phyloP scores from a whole-genome alignment of 1,139 yeast species.

The Yamadazyma blattariae region DNA sequence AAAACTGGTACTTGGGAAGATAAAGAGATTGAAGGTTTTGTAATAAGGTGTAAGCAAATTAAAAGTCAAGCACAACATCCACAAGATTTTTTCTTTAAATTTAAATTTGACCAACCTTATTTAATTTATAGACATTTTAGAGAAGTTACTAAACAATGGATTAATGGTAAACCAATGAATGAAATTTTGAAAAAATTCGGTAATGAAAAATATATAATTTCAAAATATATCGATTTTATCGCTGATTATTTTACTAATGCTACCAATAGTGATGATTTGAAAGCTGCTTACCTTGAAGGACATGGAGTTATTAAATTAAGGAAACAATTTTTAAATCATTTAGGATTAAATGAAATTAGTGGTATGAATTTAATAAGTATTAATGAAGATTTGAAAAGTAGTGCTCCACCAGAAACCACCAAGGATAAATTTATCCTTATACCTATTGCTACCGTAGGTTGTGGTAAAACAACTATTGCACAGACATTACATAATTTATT shows the following conservation, averaged over 20 bases:
- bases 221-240: slow-evolving; percentile 67
- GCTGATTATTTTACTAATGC: slow-evolving; percentile 47
- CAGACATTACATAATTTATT: slow-evolving; percentile 54
- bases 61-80: too few species aligned
- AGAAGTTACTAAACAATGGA: slow-evolving; percentile 69
- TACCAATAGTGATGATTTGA: slow-evolving; percentile 39
- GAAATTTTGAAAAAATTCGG: slow-evolving; percentile 39
- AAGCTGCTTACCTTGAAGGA: slow-evolving; percentile 49
- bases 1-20: slow-evolving; percentile 70
- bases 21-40: slow-evolving; percentile 90
- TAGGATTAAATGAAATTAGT: slow-evolving; percentile 21
- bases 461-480: slow-evolving; percentile 90
- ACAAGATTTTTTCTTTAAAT: slow-evolving; percentile 72
- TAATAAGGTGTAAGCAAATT: slow-evolving; percentile 57
- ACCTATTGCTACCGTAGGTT: slow-evolving; percentile 89
- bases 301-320: slow-evolving; percentile 77
- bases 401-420: slow-evolving; percentile 8
- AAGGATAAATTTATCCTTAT: slow-evolving; percentile 56
- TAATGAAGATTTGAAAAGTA: slow-evolving; percentile 19
- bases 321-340: slow-evolving; percentile 53
- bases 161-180: slow-evolving; percentile 37
- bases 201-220: slow-evolving; percentile 57
- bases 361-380: slow-evolving; percentile 32
- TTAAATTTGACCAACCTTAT: slow-evolving; percentile 94
- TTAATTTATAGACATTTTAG: slow-evolving; percentile 87